Percentiles rank a stretch among this genome's conserved stretches.
Conservation (phyloP, 1,284 basidiomycete genomes). For the Ceratobasidium sp. region DNA sequence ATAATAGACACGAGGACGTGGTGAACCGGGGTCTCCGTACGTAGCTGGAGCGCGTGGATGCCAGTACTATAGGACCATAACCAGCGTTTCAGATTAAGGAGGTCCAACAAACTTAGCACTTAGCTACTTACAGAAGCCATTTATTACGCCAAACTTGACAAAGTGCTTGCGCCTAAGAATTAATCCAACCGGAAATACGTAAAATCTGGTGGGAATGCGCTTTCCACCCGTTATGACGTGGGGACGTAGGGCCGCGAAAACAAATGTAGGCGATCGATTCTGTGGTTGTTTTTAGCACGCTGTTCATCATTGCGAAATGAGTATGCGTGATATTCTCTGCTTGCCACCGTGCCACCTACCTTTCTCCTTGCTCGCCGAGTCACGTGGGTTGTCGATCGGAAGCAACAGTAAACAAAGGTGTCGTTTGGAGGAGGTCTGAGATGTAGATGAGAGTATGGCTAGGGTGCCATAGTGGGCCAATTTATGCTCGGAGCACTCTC, state of each 20-base stretch:
- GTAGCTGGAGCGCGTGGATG: constrained; percentile 14
- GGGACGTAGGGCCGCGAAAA: not conserved
- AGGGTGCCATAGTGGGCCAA: not conserved
- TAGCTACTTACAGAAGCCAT: constrained; percentile 27
- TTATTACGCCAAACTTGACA: constrained; percentile 5
- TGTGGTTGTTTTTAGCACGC: not conserved
- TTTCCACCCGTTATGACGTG: constrained; percentile 20
- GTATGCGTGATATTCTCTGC: constrained; percentile 7
- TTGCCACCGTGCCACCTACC: constrained; percentile 18
- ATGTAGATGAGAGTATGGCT: not conserved
- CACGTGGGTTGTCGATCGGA: constrained; percentile 19
- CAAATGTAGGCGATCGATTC: not conserved
- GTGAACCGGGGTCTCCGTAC: constrained; percentile 31
- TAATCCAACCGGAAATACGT: constrained; percentile 8
- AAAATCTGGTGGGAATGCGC: constrained; percentile 7
- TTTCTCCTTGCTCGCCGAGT: constrained; percentile 17
- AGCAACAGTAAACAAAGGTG: constrained; percentile 7
- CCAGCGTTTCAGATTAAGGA: constrained; percentile 33
- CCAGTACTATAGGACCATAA: constrained; percentile 19
- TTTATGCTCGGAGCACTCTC: constrained; percentile 17
- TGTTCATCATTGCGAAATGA: constrained; percentile 3
- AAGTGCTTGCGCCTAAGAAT: not conserved
- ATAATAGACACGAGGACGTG: constrained; percentile 26
- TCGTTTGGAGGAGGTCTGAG: not conserved
- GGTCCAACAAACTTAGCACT: constrained; percentile 4